Conservation (phyloP, 2,329 filamentous ascomycete species). For the Calonectria honghensis region DNA sequence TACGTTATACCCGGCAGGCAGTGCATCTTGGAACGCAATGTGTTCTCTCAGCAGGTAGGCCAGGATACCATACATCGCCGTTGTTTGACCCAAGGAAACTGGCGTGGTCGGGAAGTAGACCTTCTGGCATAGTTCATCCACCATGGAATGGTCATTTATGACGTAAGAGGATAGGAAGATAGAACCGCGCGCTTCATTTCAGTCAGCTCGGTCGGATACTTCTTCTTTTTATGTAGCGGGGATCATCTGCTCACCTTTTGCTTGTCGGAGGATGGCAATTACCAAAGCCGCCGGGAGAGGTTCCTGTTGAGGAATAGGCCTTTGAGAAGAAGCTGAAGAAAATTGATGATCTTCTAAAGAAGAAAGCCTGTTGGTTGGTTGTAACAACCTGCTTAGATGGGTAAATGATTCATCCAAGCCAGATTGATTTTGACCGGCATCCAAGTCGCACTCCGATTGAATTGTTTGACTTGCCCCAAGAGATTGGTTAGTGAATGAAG, state of each 20-base stretch:
- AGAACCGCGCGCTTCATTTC: conserved; percentile 24
- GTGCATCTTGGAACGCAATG: conserved; percentile 36
- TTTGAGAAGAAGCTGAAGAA: neutral
- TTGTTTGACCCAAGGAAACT: conserved; percentile 41
- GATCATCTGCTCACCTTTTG: conserved; percentile 39
- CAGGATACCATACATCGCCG: conserved; percentile 45
- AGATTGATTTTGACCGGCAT: neutral
- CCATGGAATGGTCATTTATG: conserved; percentile 34
- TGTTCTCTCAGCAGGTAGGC: conserved; percentile 39
- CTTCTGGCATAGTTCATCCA: conserved; percentile 45
- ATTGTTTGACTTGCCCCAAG: neutral
- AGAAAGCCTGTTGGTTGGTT: neutral
- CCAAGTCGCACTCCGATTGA: neutral
- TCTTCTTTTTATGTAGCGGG: neutral
- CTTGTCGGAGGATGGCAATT: neutral
- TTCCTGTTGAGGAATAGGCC: conserved; percentile 21
- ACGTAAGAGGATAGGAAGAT: conserved; percentile 42
- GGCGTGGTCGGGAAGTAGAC: conserved; percentile 48
- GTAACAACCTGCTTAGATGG: neutral
- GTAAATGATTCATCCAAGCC: conserved; percentile 16
- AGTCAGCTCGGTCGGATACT: neutral
- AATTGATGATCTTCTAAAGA: neutral
- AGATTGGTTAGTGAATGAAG: conserved; percentile 47
- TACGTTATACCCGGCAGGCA: conserved; percentile 39
- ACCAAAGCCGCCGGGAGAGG: conserved; percentile 1